Evolutionary conservation across 352 stramenopile species (phyloP).

Genomic region (Phytopythium chamaehyphon): DNA sequence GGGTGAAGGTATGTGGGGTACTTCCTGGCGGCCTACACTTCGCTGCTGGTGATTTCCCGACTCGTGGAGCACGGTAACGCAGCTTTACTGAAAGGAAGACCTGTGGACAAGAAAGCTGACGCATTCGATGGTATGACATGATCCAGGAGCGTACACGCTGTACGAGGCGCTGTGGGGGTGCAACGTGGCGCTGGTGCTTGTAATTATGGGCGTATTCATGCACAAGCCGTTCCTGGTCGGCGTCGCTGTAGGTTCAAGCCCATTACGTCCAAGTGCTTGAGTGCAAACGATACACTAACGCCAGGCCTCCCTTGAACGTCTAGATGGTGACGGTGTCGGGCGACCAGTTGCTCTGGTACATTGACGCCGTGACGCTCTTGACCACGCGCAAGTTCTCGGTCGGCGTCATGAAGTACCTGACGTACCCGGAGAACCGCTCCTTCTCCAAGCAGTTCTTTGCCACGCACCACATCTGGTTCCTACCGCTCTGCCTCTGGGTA

Average conservation of each 20-base stretch:
- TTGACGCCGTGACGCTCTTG: conserved; percentile 74
- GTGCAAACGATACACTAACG: too few species aligned
- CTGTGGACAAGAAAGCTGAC: too few species aligned
- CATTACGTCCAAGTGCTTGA: too few species aligned
- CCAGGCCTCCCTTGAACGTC: neutral
- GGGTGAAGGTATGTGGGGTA: conserved; percentile 36
- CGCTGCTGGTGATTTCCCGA: conserved; percentile 43
- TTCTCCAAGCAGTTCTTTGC: conserved; percentile 82
- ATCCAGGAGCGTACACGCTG: conserved; percentile 60
- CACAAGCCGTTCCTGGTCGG: conserved; percentile 83
- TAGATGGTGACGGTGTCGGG: conserved; percentile 90
- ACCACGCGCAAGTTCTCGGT: conserved; percentile 84
- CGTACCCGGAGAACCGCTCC: conserved; percentile 71
- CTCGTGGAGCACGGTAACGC: conserved; percentile 56
- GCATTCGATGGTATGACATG: neutral
- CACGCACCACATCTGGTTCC: conserved; percentile 82
- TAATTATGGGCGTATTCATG: conserved; percentile 60
- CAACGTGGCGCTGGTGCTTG: conserved; percentile 70
- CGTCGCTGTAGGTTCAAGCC: conserved; percentile 58
- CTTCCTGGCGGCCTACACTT: conserved; percentile 50
- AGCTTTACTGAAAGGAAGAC: neutral
- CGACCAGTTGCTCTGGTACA: conserved; percentile 92
- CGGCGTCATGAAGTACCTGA: conserved; percentile 90
- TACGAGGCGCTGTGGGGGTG: conserved; percentile 82
- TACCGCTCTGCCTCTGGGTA: conserved; percentile 77